Evolutionary conservation across 352 stramenopile genomes (phyloP), one percentile per base, ranked within the genome.

Genomic region (Pseudoperonospora humuli): DNA sequence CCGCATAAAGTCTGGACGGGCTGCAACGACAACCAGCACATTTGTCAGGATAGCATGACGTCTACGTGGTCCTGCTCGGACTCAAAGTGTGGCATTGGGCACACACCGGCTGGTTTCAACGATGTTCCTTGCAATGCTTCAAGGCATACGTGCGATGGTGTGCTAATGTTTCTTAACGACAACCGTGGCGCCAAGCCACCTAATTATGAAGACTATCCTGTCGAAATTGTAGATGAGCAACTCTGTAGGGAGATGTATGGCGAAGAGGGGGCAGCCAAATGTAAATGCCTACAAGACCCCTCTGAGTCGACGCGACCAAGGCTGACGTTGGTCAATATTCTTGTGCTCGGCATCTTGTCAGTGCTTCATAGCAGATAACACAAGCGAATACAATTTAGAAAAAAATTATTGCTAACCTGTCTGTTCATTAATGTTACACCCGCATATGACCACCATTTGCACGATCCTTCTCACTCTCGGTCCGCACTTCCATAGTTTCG

Each of bases 121-220:
- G 59, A 84, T 41, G 60, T 52, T 13, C 75, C 73, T 13, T 91
- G 78, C 46, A 78, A 83, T 20, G 23, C 47, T 1, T 61, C 64
- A 3, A 45, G 67, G 15, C 50, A 67, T 40, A 91, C 75, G 1
- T 91, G 78, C 45, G 54, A 57, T 33, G 72, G 71, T 36, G 55
- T 57, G 25, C 56, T 86, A 37, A 73, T 73, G 64, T 76, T 88
- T 45, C 57, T 91, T 13, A 86, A 91, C 58, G 75, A 91, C 39
- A 85, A 87, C 35, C 67, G 74, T 0, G 74, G 66, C 0, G 78
- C 73, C 5, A 90, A 90, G 46, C 78, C 78, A n/a, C 68, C 70
- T 7, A 74, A 80, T 45, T 86, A 72, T 47, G 71, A 90, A 49
- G 47, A 68, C 9, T 79, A 75, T 33, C 48, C 75, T 6, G 70